These are phyloP conservation scores for Akanthomyces muscarius DNA, from an alignment of 2,329 filamentous ascomycete genomes.

Conservation along the genomic window DNA sequence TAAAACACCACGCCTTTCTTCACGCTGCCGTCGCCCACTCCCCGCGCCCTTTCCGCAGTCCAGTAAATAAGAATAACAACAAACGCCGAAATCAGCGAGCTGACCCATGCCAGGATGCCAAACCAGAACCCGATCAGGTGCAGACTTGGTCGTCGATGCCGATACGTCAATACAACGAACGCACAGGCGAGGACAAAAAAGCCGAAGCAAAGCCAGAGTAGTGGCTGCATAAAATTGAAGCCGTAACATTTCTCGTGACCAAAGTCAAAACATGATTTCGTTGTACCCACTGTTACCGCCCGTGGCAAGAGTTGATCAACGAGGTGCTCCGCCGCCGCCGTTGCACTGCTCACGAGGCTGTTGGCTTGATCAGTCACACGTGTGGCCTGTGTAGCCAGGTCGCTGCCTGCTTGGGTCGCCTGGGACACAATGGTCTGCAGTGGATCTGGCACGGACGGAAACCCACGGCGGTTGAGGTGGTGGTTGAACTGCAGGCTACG, in stretches of 20 bases:
- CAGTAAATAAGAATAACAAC: not conserved
- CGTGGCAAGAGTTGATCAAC: not conserved
- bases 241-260: not conserved
- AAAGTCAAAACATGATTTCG: not conserved
- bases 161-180: conserved; percentile 29
- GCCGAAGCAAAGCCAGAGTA: not conserved
- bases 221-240: not conserved
- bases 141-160: not conserved
- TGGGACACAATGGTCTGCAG: not conserved
- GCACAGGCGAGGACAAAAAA: conserved; percentile 29
- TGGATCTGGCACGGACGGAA: not conserved
- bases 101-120: not conserved
- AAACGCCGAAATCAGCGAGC: not conserved
- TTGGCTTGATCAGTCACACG: not conserved
- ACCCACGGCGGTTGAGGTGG: not conserved
- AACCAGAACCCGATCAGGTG: not conserved
- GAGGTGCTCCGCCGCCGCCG: not conserved
- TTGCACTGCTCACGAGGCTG: not conserved
- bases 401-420: not conserved
- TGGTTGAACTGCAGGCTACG: not conserved
- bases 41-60: not conserved
- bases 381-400: not conserved
- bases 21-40: not conserved
- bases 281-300: not conserved
- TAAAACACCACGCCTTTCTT: not conserved